phyloP scores from a whole-genome alignment of 208 protist genomes.

The Angomonas deanei region DNA sequence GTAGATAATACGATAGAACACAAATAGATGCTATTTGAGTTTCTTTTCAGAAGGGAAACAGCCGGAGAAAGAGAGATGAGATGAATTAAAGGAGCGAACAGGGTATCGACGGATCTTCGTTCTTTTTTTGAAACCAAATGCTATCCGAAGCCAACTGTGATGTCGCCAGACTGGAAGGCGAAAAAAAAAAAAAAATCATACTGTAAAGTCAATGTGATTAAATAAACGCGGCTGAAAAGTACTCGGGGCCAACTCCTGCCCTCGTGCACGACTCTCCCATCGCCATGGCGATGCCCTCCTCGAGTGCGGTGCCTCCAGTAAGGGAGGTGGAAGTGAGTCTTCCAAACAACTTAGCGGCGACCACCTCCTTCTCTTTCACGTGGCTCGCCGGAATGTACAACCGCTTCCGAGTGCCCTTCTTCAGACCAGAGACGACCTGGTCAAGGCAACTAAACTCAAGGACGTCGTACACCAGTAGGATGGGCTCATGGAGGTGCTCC shows the following conservation, averaged over 20 bases:
- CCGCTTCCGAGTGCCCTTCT: too few species aligned
- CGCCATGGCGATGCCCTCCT: neutral
- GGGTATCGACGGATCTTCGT: too few species aligned
- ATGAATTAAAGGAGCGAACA: neutral
- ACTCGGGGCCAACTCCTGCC: constrained; percentile 49
- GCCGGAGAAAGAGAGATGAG: neutral
- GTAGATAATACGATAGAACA: neutral
- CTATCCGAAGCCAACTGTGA: too few species aligned
- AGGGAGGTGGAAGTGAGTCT: neutral
- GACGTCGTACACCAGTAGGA: constrained; percentile 59
- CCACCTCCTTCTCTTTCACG: neutral
- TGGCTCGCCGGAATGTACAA: too few species aligned
- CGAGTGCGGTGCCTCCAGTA: neutral
- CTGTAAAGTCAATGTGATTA: neutral
- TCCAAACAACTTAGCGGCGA: neutral
- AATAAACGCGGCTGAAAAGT: constrained; percentile 24
- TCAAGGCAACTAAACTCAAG: constrained; percentile 4
- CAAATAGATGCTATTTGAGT: neutral
- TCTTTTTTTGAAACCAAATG: too few species aligned
- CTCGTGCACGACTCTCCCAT: constrained; percentile 41
- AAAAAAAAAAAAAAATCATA: constrained; percentile 3
- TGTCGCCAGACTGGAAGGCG: too few species aligned
- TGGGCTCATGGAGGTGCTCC: constrained; percentile 50
- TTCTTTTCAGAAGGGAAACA: neutral
- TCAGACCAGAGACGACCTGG: neutral